Evolutionary conservation across 345 rosid species (phyloP).

Genomic region (Jatropha curcas): DNA sequence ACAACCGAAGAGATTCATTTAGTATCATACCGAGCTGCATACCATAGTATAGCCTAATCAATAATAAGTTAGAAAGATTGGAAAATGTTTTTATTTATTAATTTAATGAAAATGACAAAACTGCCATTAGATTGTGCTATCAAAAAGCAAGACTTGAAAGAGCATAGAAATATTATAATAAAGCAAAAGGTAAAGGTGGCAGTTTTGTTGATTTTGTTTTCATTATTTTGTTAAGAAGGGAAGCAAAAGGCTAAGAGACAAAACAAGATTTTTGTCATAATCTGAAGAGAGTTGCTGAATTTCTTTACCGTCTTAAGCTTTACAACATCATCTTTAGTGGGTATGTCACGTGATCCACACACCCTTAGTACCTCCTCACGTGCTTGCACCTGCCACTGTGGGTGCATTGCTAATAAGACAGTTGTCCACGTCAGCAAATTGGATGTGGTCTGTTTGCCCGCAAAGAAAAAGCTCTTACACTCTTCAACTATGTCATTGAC

Average conservation of each 20-base stretch:
- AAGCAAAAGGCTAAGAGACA: slow-evolving; percentile 5
- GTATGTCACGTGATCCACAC: slow-evolving; percentile 52
- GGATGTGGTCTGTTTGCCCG: slow-evolving; percentile 76
- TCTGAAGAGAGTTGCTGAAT: background rate
- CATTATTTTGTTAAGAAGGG: too few species aligned
- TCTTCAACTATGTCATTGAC: slow-evolving; percentile 51
- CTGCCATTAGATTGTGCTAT: background rate
- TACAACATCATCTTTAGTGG: slow-evolving; percentile 42
- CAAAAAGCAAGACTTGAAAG: background rate
- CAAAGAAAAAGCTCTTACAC: slow-evolving; percentile 65
- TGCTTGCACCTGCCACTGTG: slow-evolving; percentile 64
- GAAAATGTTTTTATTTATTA: too few species aligned
- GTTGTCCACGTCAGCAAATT: slow-evolving; percentile 65
- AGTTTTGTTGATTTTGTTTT: background rate
- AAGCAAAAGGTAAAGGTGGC: background rate
- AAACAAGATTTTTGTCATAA: background rate
- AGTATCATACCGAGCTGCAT: slow-evolving; percentile 59
- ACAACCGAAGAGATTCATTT: slow-evolving; percentile 58
- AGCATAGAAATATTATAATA: background rate
- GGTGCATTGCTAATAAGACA: slow-evolving; percentile 52
- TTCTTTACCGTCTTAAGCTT: slow-evolving; percentile 36
- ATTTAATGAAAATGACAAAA: background rate
- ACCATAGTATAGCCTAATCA: background rate
- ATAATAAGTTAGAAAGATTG: too few species aligned
- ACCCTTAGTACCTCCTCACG: slow-evolving; percentile 61